A percentile compares a stretch with the other conserved stretches of the same genome.
These are phyloP conservation scores for Phytophthora hybrid DNA, from an alignment of 352 stramenopile species.

Conservation along the genomic window DNA sequence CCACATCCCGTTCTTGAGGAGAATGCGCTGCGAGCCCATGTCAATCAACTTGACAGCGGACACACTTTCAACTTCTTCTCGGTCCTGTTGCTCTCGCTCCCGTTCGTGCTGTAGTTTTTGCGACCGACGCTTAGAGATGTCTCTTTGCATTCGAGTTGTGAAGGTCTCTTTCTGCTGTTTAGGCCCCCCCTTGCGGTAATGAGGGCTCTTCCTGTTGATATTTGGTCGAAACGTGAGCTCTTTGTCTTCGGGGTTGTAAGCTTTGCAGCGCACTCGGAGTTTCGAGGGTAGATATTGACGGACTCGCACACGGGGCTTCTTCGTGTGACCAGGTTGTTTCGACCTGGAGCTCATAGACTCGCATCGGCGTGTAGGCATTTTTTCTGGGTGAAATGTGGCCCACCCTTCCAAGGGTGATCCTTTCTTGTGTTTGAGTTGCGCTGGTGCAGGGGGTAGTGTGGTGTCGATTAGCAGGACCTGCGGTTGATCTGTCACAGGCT, in stretches of 20 bases:
- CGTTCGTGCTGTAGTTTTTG: constrained; percentile 29
- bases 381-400: constrained; percentile 61
- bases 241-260: constrained; percentile 35
- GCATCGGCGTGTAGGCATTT: constrained; percentile 47
- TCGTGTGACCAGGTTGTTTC: constrained; percentile 9
- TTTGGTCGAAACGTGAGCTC: constrained; percentile 63
- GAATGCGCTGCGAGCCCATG: constrained; percentile 59
- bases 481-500: neutral
- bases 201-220: constrained; percentile 49
- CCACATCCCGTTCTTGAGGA: constrained; percentile 64
- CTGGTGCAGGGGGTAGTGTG: neutral
- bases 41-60: constrained; percentile 39
- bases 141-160: constrained; percentile 51
- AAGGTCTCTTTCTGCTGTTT: constrained; percentile 26
- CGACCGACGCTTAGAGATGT: constrained; percentile 48
- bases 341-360: constrained; percentile 16
- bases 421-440: constrained; percentile 16
- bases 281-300: constrained; percentile 25
- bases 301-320: constrained; percentile 30
- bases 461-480: constrained; percentile 8
- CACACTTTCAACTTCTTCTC: constrained; percentile 23
- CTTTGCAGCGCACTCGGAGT: constrained; percentile 22
- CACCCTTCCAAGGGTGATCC: constrained; percentile 36
- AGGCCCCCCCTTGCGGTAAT: constrained; percentile 7
- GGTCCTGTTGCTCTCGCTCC: constrained; percentile 34